Evolutionary conservation across 108 stramenopile species (phyloP), one percentile per base, ranked within the genome.

Genomic region (Pseudonitzschia pungens): DNA sequence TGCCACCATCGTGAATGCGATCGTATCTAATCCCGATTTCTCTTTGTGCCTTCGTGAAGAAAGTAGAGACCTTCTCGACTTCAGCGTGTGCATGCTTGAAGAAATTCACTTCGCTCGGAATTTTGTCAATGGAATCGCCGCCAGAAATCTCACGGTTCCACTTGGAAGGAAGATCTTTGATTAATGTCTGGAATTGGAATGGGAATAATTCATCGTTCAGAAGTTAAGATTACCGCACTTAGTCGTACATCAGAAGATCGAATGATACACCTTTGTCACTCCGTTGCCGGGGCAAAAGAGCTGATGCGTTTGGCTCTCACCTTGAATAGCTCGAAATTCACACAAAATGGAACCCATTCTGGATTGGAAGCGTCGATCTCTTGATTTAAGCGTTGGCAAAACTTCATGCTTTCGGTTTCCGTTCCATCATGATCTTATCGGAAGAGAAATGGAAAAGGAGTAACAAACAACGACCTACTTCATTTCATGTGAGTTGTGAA

Each of bases 41-140:
- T 51, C 81, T 55, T 63, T 92, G 86, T 11, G 86, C 86, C 31
- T 79, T 72, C 6, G 86, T 85, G 70, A 92, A 97, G 77, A 95
- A 97, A 66, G 91, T 81, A 9, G 76, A 65, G 11, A 87, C 85
- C 76, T 97, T 97, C 67, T 86, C 76, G n/a, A 96, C 82, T 79
- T 97, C 96, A 1, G 82, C 78, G 70, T 91, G 86, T 36, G 94
- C 81, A 21, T 88, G 77, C 45, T 87, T 84, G 81, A 96, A 97
- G 71, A 97, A 97, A 12, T 86, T 85, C 28, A 94, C 86, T 69
- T 93, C 92, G 12, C 83, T 87, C 11, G 87, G 89, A 48, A 51
- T 72, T 53, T 55, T 44, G 60, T 45, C 31, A 68, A 71, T 65
- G 65, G 45, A 33, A 31, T 5, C 6, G 43, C 42, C 21, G 66